Conservation (phyloP, 2,329 filamentous ascomycete species). For the Triangularia verruculosa region DNA sequence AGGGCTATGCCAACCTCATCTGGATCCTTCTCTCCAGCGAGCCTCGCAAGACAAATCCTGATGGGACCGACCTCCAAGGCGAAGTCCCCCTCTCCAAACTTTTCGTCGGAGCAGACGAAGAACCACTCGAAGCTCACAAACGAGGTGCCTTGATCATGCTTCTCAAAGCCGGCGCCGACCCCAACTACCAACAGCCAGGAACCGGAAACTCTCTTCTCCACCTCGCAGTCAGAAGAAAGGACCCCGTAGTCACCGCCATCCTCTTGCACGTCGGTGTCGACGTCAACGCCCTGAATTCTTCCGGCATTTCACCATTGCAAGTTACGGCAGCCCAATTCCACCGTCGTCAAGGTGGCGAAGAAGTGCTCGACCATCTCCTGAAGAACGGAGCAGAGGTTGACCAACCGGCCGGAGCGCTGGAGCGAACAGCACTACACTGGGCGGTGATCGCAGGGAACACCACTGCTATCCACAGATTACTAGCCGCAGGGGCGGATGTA, state of each 20-base stretch:
- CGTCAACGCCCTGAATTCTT: constrained; percentile 14
- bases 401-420: constrained; percentile 3
- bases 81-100: background rate
- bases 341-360: background rate
- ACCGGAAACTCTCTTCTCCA: constrained; percentile 25
- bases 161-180: background rate
- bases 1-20: constrained; percentile 22
- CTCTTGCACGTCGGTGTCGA: constrained; percentile 18
- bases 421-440: constrained; percentile 4
- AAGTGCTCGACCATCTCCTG: constrained; percentile 4
- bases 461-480: background rate
- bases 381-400: background rate
- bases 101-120: background rate
- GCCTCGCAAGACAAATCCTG: background rate
- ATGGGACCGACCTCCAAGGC: background rate
- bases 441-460: background rate
- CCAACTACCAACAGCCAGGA: background rate
- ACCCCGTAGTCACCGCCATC: constrained; percentile 2
- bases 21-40: constrained; percentile 15
- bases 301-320: constrained; percentile 15
- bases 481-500: background rate
- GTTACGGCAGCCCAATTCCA: constrained; percentile 11
- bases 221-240: constrained; percentile 18
- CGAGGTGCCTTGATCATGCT: constrained; percentile 2
- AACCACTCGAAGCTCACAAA: background rate